phyloP scores from a whole-genome alignment of 805 yeast species.

The Suhomyces sp. region DNA sequence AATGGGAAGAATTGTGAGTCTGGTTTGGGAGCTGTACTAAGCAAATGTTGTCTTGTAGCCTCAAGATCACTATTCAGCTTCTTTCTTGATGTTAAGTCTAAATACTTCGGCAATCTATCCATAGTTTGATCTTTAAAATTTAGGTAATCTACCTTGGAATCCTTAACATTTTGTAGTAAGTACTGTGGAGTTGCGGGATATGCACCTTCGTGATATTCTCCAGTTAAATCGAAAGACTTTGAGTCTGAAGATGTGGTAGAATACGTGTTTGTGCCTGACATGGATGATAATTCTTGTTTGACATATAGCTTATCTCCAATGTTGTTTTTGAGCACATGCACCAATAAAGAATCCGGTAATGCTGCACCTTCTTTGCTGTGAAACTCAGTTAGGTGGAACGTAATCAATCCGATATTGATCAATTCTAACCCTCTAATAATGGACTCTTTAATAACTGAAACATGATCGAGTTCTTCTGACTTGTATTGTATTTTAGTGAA shows the following conservation, averaged over 20 bases:
- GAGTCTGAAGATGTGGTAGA: conserved; percentile 56
- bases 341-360: conserved; percentile 49
- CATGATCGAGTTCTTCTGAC: conserved; percentile 16
- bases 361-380: conserved; percentile 58
- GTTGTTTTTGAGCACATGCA: conserved; percentile 31
- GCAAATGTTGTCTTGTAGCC: no score
- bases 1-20: conserved; percentile 12
- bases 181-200: conserved; percentile 74
- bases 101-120: conserved; percentile 5
- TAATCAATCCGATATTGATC: conserved; percentile 29
- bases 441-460: conserved; percentile 35
- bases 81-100: not conserved
- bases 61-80: not conserved
- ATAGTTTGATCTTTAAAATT: conserved; percentile 49
- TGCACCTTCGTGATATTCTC: conserved; percentile 38
- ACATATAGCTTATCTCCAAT: conserved; percentile 36
- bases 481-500: conserved; percentile 50
- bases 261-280: conserved; percentile 32
- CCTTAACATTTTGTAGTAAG: conserved; percentile 46
- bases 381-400: conserved; percentile 68
- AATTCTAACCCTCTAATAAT: conserved; percentile 39
- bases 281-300: conserved; percentile 32
- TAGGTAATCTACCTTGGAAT: conserved; percentile 50
- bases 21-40: not conserved
- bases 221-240: conserved; percentile 49